Conservation (phyloP, 495 filamentous ascomycete genomes). For the Platismatia glauca region DNA sequence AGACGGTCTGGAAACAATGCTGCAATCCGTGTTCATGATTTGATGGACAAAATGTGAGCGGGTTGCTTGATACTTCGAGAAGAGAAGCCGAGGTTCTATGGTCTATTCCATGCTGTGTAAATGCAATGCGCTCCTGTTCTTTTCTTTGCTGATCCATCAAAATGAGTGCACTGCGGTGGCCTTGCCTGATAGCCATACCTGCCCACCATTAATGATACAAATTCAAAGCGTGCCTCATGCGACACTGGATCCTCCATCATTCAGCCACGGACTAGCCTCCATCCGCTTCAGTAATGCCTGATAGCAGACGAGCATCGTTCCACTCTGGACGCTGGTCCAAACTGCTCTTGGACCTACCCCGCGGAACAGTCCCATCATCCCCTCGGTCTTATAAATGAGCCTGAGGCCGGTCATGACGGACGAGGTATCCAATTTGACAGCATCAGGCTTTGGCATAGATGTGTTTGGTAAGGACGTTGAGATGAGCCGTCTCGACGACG, state of each 20-base stretch:
- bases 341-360: conserved; percentile 87
- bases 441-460: conserved; percentile 61
- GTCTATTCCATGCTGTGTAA: conserved; percentile 5
- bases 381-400: conserved; percentile 82
- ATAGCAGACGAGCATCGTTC: conserved; percentile 95
- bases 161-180: neutral
- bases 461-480: conserved; percentile 81
- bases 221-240: conserved; percentile 3
- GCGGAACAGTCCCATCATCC: conserved; percentile 82
- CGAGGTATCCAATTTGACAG: conserved; percentile 72
- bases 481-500: conserved; percentile 42
- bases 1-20: neutral
- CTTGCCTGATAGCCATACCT: neutral
- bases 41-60: neutral
- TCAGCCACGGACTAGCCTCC: conserved; percentile 39
- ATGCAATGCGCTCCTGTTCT: conserved; percentile 2
- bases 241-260: conserved; percentile 10
- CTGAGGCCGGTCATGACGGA: conserved; percentile 77
- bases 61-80: neutral
- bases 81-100: conserved; percentile 2
- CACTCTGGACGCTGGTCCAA: conserved; percentile 97
- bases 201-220: neutral
- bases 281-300: conserved; percentile 76
- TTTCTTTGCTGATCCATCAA: neutral
- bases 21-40: neutral